These are phyloP conservation scores for Lodderomyces theae DNA, from an alignment of 1,139 yeast species.

Conservation along the genomic window DNA sequence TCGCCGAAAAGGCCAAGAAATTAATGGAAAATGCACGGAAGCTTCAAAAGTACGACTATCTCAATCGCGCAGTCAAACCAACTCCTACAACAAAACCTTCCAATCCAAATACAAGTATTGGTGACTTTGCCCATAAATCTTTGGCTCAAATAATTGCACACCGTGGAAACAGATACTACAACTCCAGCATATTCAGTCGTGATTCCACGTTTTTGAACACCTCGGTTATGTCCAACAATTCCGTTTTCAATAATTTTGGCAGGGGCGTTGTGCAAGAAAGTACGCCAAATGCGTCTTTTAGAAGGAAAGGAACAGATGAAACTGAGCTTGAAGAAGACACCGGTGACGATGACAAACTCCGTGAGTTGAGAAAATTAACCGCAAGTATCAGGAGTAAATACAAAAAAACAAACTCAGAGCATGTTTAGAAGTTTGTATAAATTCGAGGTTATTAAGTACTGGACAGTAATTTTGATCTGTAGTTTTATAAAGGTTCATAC, in stretches of 20 bases:
- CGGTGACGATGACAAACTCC: background rate
- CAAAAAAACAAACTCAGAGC: background rate
- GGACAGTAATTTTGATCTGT: no score
- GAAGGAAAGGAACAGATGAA: conserved; percentile 15
- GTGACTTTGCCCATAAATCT: conserved; percentile 10
- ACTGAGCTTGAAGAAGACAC: no score
- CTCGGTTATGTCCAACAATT: conserved; percentile 21
- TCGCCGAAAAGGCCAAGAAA: conserved; percentile 21
- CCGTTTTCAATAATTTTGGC: conserved; percentile 37
- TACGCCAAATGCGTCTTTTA: conserved; percentile 36
- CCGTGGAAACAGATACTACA: conserved; percentile 1
- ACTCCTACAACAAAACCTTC: conserved; percentile 1
- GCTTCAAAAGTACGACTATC: conserved; percentile 32
- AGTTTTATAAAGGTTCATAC: no score
- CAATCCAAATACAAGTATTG: conserved; percentile 11
- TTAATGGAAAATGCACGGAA: conserved; percentile 31
- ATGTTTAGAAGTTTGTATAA: background rate
- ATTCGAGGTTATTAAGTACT: no score
- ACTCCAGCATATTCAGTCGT: background rate
- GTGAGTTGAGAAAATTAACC: conserved; percentile 34
- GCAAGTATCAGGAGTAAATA: conserved; percentile 35
- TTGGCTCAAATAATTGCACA: conserved; percentile 10
- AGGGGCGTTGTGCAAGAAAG: conserved; percentile 41
- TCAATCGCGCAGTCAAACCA: conserved; percentile 11
- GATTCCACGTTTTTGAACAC: conserved; percentile 21